Percentiles rank a stretch among this genome's conserved stretches.
Evolutionary conservation across 2,329 filamentous ascomycete genomes (phyloP).

Genomic region (Teratosphaeriaceae sp.): DNA sequence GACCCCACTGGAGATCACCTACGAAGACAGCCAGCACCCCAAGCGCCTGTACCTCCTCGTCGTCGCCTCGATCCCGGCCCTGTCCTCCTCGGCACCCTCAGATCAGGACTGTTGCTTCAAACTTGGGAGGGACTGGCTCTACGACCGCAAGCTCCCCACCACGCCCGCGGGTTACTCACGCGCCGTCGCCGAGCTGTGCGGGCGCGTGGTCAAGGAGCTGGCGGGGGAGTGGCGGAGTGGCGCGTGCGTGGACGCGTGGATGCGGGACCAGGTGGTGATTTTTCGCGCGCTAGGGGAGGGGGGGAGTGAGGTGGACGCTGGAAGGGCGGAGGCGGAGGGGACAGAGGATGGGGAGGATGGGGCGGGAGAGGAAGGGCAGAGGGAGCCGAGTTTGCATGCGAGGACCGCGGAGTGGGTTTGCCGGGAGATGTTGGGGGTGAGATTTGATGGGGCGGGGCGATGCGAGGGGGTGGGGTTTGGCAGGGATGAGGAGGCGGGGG

Average conservation of each 20-base stretch:
- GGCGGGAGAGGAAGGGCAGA: slow-evolving; percentile 3
- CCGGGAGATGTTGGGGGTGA: slow-evolving; percentile 31
- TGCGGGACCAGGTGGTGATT: slow-evolving; percentile 54
- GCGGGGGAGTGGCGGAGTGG: slow-evolving; percentile 39
- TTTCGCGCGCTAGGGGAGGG: slow-evolving; percentile 51
- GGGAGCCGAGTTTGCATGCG: slow-evolving; percentile 38
- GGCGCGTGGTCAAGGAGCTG: slow-evolving; percentile 40
- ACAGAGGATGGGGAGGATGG: slow-evolving; percentile 12
- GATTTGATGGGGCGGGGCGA: slow-evolving; percentile 30
- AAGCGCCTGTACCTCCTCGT: slow-evolving; percentile 47
- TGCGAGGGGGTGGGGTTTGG: slow-evolving; percentile 32
- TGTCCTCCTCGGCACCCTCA: no score
- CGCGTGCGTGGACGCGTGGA: slow-evolving; percentile 47
- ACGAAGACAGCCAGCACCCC: slow-evolving; percentile 17
- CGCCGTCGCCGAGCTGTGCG: slow-evolving; percentile 31
- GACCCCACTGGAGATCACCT: slow-evolving; percentile 8
- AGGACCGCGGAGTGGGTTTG: slow-evolving; percentile 42
- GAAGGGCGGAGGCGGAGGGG: slow-evolving; percentile 5
- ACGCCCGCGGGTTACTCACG: slow-evolving; percentile 2
- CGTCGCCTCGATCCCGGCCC: slow-evolving; percentile 36
- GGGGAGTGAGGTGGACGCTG: slow-evolving; percentile 26
- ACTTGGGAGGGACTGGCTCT: slow-evolving; percentile 47
- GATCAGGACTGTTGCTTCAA: no score
- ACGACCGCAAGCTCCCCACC: slow-evolving; percentile 30
- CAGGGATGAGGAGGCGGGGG: background rate